A percentile compares a stretch with the other conserved stretches of the same genome.
Evolutionary conservation across 1,284 basidiomycete species (phyloP).

Genomic region (Polyporus tsugae): DNA sequence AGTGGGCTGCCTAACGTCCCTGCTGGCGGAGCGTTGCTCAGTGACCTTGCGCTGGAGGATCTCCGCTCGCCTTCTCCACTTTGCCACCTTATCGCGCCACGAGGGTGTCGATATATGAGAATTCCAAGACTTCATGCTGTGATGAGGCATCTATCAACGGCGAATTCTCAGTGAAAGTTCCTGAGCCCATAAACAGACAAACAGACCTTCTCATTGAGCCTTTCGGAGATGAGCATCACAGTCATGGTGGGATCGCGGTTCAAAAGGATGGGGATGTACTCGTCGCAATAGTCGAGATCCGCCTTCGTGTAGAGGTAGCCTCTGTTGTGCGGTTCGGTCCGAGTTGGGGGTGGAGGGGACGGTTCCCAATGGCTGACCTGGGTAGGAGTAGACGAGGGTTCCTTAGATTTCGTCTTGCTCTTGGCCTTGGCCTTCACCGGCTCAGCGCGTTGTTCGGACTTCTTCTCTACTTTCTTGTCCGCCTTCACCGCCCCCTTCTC

Average conservation of each 20-base stretch:
- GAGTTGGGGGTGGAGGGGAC: constrained; percentile 52
- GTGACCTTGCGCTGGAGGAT: constrained; percentile 47
- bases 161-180: not conserved
- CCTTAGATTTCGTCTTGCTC: constrained; percentile 4
- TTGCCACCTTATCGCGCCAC: constrained; percentile 18
- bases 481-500: constrained; percentile 13
- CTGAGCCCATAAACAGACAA: constrained; percentile 4
- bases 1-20: not conserved
- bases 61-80: constrained; percentile 42
- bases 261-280: constrained; percentile 46
- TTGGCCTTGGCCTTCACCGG: not conserved
- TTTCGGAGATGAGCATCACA: constrained; percentile 40
- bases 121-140: constrained; percentile 50
- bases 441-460: not conserved
- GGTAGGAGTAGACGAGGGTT: not conserved
- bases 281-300: constrained; percentile 53
- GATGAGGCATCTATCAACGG: constrained; percentile 55
- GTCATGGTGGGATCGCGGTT: constrained; percentile 49
- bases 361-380: constrained; percentile 43
- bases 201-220: constrained; percentile 51
- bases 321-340: constrained; percentile 35
- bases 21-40: not conserved
- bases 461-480: not conserved
- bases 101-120: constrained; percentile 7
- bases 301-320: constrained; percentile 53